A percentile compares a stretch with the other conserved stretches of the same genome.
Evolutionary conservation across 257 asterid genomes (phyloP).

Genomic region (Solanum pennellii): DNA sequence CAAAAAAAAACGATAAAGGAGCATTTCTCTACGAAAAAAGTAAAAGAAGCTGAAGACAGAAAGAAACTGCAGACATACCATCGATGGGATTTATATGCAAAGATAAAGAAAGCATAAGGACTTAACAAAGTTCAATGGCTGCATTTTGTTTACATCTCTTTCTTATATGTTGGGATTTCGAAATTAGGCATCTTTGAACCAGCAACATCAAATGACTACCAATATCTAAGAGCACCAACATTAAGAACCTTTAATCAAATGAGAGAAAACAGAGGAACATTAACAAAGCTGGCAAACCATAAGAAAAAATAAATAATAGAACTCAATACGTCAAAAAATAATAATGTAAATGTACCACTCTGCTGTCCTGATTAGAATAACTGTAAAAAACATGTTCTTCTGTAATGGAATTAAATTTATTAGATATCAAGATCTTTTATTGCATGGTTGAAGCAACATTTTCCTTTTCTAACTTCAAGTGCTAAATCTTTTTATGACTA

Average conservation of each 20-base stretch:
- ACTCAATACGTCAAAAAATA: no score
- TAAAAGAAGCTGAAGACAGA: slow-evolving; percentile 32
- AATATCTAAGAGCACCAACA: not conserved
- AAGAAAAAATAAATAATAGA: no score
- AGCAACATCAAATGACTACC: not conserved
- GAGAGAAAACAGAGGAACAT: not conserved
- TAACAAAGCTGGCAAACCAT: not conserved
- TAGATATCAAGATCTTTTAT: no score
- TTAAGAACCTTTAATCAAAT: not conserved
- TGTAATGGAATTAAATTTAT: no score
- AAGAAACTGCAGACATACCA: slow-evolving; percentile 35
- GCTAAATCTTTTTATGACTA: no score
- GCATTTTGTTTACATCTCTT: no score
- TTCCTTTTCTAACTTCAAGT: no score
- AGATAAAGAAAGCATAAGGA: slow-evolving; percentile 56
- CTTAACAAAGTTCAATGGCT: not conserved
- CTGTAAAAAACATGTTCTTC: no score
- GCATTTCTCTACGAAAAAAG: no score
- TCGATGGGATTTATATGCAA: slow-evolving; percentile 44
- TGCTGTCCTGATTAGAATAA: no score
- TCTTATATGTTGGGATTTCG: not conserved
- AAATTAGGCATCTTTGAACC: not conserved
- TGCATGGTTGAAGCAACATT: no score
- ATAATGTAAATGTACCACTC: no score
- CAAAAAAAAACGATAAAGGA: slow-evolving; percentile 5